These are phyloP conservation scores for Boletus sensibilis DNA, from an alignment of 768 basidiomycete genomes.

Conservation along the genomic window DNA sequence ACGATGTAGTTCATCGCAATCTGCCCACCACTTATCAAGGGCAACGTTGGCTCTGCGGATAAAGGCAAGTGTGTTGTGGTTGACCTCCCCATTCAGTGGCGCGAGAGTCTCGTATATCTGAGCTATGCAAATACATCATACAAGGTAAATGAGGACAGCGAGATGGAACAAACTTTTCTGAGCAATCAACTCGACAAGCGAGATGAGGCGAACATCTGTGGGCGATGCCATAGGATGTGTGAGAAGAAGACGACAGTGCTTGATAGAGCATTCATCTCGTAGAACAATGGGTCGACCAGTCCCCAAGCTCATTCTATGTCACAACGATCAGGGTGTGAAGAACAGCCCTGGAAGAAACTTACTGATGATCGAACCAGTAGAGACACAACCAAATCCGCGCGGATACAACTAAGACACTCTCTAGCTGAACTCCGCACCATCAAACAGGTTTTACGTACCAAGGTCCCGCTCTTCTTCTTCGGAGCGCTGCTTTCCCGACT, in stretches of 20 bases:
- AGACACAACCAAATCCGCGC: conserved; percentile 93
- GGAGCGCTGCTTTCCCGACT: conserved; percentile 56
- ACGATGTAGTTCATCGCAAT: conserved; percentile 86
- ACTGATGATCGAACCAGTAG: conserved; percentile 98
- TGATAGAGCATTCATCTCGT: conserved; percentile 84
- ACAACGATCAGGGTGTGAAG: conserved; percentile 12
- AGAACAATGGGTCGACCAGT: conserved; percentile 89
- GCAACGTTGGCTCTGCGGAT: conserved; percentile 85
- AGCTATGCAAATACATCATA: conserved; percentile 44
- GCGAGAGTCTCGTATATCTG: conserved; percentile 92
- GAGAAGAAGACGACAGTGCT: conserved; percentile 78
- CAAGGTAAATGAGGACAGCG: neutral
- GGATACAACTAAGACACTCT: conserved; percentile 65
- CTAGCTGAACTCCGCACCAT: neutral
- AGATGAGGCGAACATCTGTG: conserved; percentile 86
- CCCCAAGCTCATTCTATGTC: conserved; percentile 78
- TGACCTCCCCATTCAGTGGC: conserved; percentile 83
- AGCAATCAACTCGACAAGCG: conserved; percentile 85
- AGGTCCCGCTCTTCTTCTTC: conserved; percentile 87
- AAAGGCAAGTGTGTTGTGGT: conserved; percentile 79
- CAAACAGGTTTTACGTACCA: conserved; percentile 43
- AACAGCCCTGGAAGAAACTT: conserved; percentile 29
- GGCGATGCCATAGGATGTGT: conserved; percentile 84
- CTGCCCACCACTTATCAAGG: conserved; percentile 87
- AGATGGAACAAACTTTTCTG: conserved; percentile 70